These are phyloP conservation scores for Globisporangium abappressorium DNA, from an alignment of 352 stramenopile species.

Conservation along the genomic window DNA sequence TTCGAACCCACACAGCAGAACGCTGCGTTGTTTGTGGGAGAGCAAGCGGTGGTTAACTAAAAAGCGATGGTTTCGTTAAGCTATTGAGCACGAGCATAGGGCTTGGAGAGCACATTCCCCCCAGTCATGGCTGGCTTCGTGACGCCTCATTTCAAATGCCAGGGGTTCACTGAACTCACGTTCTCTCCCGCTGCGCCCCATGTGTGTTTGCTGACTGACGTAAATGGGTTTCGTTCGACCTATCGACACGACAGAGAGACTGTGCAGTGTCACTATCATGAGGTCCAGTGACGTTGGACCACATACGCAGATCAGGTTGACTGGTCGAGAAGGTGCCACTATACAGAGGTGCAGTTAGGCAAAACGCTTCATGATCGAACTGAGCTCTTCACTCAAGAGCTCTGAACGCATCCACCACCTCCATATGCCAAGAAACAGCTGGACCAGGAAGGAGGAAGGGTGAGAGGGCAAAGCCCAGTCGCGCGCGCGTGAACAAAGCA, in stretches of 20 bases:
- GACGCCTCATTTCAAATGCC: background rate
- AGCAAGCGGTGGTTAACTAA: no score
- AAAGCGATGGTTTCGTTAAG: no score
- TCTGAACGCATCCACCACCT: slow-evolving; percentile 1
- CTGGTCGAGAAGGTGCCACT: background rate
- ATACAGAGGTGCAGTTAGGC: slow-evolving; percentile 1
- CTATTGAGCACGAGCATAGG: background rate
- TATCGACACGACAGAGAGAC: background rate
- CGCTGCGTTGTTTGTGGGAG: no score
- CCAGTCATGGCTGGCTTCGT: background rate
- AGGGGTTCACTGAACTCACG: slow-evolving; percentile 1
- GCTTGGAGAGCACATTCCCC: background rate
- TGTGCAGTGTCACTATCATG: background rate
- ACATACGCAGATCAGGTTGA: background rate
- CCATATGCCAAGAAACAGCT: slow-evolving; percentile 8
- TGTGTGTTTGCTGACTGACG: background rate
- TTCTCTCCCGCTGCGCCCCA: slow-evolving; percentile 4
- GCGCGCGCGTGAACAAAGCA: background rate
- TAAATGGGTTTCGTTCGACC: background rate
- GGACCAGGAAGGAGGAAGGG: background rate
- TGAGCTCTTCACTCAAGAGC: slow-evolving; percentile 3
- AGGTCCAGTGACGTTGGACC: background rate
- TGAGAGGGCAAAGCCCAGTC: background rate
- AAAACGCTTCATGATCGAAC: slow-evolving; percentile 14
- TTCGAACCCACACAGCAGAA: no score